Evolutionary conservation across 352 stramenopile species (phyloP).

Genomic region (Globisporangium iwayamae): DNA sequence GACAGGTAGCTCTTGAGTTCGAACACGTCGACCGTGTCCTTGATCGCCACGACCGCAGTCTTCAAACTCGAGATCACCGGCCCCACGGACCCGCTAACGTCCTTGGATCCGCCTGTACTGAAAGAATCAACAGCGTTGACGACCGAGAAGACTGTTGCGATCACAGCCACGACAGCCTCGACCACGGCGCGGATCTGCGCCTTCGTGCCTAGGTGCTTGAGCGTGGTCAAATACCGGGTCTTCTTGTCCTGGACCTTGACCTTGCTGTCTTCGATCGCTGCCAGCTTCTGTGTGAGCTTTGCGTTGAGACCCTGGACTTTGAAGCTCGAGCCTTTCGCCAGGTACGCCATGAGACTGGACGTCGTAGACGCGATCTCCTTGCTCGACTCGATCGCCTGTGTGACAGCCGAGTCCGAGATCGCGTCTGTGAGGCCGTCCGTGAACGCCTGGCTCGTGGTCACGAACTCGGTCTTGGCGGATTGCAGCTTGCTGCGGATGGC

Average conservation of each 20-base stretch:
- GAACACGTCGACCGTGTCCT: not conserved
- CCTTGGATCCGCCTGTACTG: not conserved
- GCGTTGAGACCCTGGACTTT: not conserved
- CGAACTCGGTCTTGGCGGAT: slow-evolving; percentile 2
- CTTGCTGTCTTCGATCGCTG: not conserved
- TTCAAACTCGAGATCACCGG: not conserved
- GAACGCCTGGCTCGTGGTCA: slow-evolving; percentile 2
- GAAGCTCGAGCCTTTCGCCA: not conserved
- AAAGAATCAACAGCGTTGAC: not conserved
- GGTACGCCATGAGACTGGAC: not conserved
- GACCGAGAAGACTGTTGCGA: not conserved
- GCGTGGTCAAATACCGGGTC: not conserved
- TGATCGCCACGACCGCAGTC: not conserved
- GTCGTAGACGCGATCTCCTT: not conserved
- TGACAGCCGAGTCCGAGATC: not conserved
- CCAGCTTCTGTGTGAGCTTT: not conserved
- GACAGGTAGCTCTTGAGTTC: slow-evolving; percentile 3
- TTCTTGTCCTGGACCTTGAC: not conserved
- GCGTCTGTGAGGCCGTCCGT: not conserved
- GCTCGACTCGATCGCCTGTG: slow-evolving; percentile 1
- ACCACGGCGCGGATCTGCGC: slow-evolving; percentile 4
- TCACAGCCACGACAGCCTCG: not conserved
- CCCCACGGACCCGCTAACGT: not conserved
- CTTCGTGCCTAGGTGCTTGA: slow-evolving; percentile 1
- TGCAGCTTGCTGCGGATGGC: not conserved